Evolutionary conservation across 805 yeast species (phyloP).

Genomic region (Candida insectorum): DNA sequence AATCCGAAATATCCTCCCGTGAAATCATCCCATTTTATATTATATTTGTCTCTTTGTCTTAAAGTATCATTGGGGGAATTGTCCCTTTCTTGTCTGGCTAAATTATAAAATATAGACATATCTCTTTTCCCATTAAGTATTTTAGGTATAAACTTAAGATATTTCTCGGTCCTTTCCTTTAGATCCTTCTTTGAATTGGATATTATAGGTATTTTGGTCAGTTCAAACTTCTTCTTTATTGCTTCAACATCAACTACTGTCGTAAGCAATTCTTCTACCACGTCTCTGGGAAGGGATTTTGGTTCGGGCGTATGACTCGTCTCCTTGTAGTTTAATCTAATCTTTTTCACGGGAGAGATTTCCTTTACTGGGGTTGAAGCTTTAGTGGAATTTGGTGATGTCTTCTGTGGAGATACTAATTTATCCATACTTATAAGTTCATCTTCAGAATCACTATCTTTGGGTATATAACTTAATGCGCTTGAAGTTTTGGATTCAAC

Average conservation of each 20-base stretch:
- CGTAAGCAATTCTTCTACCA: not conserved
- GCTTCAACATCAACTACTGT: slow-evolving; percentile 7
- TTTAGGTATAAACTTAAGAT: slow-evolving; percentile 29
- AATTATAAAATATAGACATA: slow-evolving; percentile 47
- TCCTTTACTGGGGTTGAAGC: no score
- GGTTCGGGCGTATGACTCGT: not conserved
- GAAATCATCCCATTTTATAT: slow-evolving; percentile 43
- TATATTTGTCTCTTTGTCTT: slow-evolving; percentile 45
- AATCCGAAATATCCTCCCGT: slow-evolving; percentile 62
- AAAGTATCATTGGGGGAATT: slow-evolving; percentile 41
- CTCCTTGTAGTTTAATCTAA: not conserved
- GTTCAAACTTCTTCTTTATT: slow-evolving; percentile 14
- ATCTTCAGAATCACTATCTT: no score
- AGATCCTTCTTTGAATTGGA: slow-evolving; percentile 20
- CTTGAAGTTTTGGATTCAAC: no score
- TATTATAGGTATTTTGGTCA: slow-evolving; percentile 15
- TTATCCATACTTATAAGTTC: no score
- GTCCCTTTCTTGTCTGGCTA: slow-evolving; percentile 41
- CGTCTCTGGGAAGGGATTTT: not conserved
- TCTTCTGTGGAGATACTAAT: no score
- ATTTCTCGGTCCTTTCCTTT: slow-evolving; percentile 21
- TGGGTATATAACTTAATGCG: slow-evolving; percentile 1
- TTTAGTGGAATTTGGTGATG: no score
- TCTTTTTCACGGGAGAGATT: no score
- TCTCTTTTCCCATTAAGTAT: slow-evolving; percentile 41